Base-by-base conservation (phyloP, 306 rosid genomes). In the Dryas alaskensis region DNA sequence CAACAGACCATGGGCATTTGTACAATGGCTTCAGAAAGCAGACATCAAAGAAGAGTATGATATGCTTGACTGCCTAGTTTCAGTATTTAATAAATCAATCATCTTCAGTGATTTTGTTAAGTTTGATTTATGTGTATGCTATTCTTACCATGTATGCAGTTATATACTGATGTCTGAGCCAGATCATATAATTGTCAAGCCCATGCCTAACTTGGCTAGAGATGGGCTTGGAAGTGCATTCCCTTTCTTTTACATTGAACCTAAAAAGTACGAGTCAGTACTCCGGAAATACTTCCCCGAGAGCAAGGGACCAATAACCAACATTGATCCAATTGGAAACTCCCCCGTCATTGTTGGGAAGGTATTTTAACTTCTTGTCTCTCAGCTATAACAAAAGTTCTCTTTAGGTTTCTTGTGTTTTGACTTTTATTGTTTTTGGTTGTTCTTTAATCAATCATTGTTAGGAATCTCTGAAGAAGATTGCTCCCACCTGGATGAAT, bases 401-500 rank as follows among this genome's bases (percentile, higher is more conserved):
- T 51, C 49, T 50, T 0, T 2, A 67, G 25, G 22, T 79, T 75
- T 75, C 37, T 61, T 45, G 40, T 60, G 13, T 77, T 39, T 42
- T 76, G 67, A 63, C 61, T 46, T 19, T 72, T 64, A 75, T 60
- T 75, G 8, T 72, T 65, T 25, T n/a, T 31, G 2, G 37, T 31
- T 31, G 1, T 31, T 31, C 37, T 31, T 8, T 43, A 70, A n/a
- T 79, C 72, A 54, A 60, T 76, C 8, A 70, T 77, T 87, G 39
- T 54, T 62, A 95, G 99, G 89, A 88, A 76, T 83, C 88, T 60
- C 99, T 95, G 58, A 90, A 89, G 87, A 92, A 88, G 89, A 95
- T 95, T 87, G 99, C 99, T 78, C 99, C 98, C 46, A 92, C 98
- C 74, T 95, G 99, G 99, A 95, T 95, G 99, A 95, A 95, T 82